phyloP scores from a whole-genome alignment of 2,329 filamentous ascomycete species.

The Cytospora paraplurivora region DNA sequence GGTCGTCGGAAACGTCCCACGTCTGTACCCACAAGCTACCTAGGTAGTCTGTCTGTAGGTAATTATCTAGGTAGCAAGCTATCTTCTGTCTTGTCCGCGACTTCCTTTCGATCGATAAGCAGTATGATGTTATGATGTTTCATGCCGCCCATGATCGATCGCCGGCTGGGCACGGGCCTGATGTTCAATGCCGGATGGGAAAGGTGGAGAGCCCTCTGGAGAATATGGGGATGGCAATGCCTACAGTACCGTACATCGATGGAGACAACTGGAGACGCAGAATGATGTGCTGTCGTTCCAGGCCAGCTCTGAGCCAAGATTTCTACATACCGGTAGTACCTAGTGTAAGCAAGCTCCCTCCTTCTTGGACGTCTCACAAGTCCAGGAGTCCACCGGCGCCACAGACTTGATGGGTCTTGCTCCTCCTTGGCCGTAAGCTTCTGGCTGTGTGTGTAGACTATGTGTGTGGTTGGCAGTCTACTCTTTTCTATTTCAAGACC shows the following conservation, averaged over 20 bases:
- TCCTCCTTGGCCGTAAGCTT: not conserved
- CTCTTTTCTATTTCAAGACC: constrained; percentile 8
- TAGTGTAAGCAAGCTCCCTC: too few relatives aligned
- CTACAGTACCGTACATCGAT: too few relatives aligned
- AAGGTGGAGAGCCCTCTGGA: constrained; percentile 23
- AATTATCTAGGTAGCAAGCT: too few relatives aligned
- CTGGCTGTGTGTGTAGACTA: not conserved
- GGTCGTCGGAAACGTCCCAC: too few relatives aligned
- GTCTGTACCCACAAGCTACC: too few relatives aligned
- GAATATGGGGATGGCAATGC: not conserved
- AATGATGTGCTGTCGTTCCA: not conserved
- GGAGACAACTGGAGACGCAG: not conserved
- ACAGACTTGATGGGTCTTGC: not conserved
- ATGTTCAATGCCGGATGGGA: not conserved
- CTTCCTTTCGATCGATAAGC: not conserved
- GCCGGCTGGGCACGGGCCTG: not conserved
- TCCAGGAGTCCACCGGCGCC: too few relatives aligned
- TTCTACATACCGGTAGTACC: too few relatives aligned
- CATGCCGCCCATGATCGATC: not conserved
- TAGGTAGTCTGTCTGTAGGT: too few relatives aligned
- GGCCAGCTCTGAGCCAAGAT: not conserved
- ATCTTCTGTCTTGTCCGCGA: too few relatives aligned
- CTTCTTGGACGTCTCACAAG: too few relatives aligned
- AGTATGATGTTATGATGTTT: not conserved
- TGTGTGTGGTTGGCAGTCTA: constrained; percentile 2